Evolutionary conservation across 495 filamentous ascomycete species (phyloP).

Genomic region (Penicillium pulvis): DNA sequence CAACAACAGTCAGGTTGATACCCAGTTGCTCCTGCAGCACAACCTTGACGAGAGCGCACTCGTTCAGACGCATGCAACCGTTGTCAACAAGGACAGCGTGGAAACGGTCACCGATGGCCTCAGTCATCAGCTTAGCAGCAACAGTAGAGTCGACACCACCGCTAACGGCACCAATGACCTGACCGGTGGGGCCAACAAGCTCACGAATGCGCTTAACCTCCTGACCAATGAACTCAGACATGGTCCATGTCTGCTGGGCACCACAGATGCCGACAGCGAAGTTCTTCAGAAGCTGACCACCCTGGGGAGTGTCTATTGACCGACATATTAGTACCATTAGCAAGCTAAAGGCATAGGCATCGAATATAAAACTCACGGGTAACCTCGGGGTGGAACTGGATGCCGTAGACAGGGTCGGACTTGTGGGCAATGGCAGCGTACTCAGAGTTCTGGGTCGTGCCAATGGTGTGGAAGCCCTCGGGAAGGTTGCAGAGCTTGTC

Average conservation of each 20-base stretch:
- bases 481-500: slow-evolving; percentile 34
- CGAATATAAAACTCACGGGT: not conserved
- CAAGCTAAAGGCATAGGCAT: slow-evolving; percentile 1
- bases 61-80: slow-evolving; percentile 83
- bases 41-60: slow-evolving; percentile 77
- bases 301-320: slow-evolving; percentile 25
- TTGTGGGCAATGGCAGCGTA: slow-evolving; percentile 26
- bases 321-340: slow-evolving; percentile 20
- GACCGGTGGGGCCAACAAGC: slow-evolving; percentile 21
- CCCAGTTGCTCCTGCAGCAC: slow-evolving; percentile 74
- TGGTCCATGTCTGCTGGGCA: slow-evolving; percentile 24
- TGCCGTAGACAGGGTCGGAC: slow-evolving; percentile 24
- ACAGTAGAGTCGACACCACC: slow-evolving; percentile 93
- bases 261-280: slow-evolving; percentile 29
- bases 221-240: slow-evolving; percentile 21
- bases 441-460: slow-evolving; percentile 27
- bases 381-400: slow-evolving; percentile 29
- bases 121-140: slow-evolving; percentile 80
- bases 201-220: slow-evolving; percentile 28
- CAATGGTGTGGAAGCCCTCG: slow-evolving; percentile 23
- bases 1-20: slow-evolving; percentile 87
- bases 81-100: slow-evolving; percentile 89
- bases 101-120: slow-evolving; percentile 84
- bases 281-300: slow-evolving; percentile 23
- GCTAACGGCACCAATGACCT: slow-evolving; percentile 43